Evolutionary conservation across 2,329 filamentous ascomycete species (phyloP).

Genomic region (Lasiodiplodia citricola): DNA sequence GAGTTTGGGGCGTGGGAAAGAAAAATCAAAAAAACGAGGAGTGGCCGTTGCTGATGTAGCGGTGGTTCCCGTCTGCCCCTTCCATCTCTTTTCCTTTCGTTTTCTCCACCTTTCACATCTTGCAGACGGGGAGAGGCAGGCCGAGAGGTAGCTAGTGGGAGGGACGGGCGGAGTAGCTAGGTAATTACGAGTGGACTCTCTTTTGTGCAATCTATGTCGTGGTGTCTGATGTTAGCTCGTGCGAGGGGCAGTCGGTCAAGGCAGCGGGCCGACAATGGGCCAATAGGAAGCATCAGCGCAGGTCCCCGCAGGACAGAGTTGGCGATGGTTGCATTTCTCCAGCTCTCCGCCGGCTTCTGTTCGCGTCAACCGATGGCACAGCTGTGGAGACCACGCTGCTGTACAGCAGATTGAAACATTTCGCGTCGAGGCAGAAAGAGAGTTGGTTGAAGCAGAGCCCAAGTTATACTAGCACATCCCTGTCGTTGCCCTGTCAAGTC

Average conservation of each 20-base stretch:
- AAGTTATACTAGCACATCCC: background rate
- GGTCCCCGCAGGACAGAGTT: background rate
- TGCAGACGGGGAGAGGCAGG: conserved; percentile 2
- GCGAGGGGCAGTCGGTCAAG: background rate
- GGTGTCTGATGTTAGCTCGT: background rate
- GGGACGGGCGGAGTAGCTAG: conserved; percentile 11
- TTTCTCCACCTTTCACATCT: conserved; percentile 4
- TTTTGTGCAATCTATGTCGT: background rate
- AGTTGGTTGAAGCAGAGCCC: background rate
- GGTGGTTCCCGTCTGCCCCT: background rate
- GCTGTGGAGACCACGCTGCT: background rate
- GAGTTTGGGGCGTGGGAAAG: background rate
- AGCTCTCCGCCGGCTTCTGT: background rate
- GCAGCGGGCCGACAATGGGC: conserved; percentile 3
- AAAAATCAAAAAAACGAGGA: background rate
- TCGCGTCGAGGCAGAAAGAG: background rate
- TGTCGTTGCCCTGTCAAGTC: background rate
- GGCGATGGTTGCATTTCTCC: background rate
- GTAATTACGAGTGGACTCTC: conserved; percentile 13
- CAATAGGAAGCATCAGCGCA: background rate
- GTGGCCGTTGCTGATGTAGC: background rate
- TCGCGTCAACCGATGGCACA: background rate
- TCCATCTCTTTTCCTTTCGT: conserved; percentile 7
- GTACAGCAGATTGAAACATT: background rate
- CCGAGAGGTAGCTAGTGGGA: background rate